Evolutionary conservation across 2,329 filamentous ascomycete species (phyloP).

Genomic region (Podosphaera xanthii): DNA sequence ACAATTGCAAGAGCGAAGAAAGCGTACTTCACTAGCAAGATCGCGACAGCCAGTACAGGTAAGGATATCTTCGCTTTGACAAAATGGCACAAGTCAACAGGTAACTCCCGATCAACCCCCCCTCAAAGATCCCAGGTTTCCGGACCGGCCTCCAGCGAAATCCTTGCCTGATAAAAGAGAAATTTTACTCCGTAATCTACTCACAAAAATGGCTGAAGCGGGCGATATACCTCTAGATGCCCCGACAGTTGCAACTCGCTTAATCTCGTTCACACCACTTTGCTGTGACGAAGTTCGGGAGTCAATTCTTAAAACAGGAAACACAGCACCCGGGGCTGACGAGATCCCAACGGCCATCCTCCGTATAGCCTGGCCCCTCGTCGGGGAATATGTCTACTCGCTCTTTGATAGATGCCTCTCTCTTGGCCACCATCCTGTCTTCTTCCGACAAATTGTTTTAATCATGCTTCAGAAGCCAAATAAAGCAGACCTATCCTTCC

Average conservation of each 20-base stretch:
- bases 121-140: too few species aligned
- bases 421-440: not conserved
- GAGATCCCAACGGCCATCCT: not conserved
- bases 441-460: not conserved
- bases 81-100: too few species aligned
- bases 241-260: not conserved
- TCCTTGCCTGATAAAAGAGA: not conserved
- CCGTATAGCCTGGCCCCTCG: not conserved
- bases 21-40: too few species aligned
- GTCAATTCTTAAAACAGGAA: not conserved
- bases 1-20: too few species aligned
- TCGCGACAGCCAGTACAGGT: too few species aligned
- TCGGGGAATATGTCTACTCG: not conserved
- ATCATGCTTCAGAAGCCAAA: not conserved
- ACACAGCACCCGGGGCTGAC: not conserved
- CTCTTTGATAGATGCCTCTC: not conserved
- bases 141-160: not conserved
- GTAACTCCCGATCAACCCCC: too few species aligned
- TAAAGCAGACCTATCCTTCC: not conserved
- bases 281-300: not conserved
- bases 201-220: not conserved
- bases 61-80: too few species aligned
- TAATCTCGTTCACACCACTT: not conserved
- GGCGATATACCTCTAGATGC: not conserved
- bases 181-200: not conserved